Base-by-base conservation (phyloP, 805 yeast genomes). In the Candida ficus region DNA sequence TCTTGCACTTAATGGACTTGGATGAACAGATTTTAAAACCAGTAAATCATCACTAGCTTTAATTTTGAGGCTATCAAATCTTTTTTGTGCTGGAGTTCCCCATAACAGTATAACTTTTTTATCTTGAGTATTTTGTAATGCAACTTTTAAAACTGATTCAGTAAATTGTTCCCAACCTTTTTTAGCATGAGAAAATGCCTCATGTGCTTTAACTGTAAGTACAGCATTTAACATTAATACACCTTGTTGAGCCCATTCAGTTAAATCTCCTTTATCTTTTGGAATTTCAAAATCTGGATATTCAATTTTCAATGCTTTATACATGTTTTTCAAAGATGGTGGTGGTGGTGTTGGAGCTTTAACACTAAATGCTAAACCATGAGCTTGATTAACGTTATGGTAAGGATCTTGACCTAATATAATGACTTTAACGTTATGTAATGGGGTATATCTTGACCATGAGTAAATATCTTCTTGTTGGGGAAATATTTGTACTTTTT, bases 331-430 rank as follows among this genome's bases (percentile, higher is more conserved):
- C 42, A 93, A 67, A 2, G 96, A 88, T 1, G 95, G 93, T 0
- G 99, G 98, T 2, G 93, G 83, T 2, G 78, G 77, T 1, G 88
- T 80, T 1, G 96, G 95, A 25, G 84, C 83, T 41, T 78, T 71
- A 1, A 93, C 98, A 17, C 95, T 84, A 52, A 93, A 93, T 4
- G 99, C 98, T 22, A 93, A 66, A 0, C 99, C 99, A 56, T 93
- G 99, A 0, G 99, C 99, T 61, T 93, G 99, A 58, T 85, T 84
- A 52, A 63, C 62, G 59, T 89, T 88, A 61, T 93, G 99, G 59
- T 93, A 93, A 1, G 99, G 99, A 59, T 93, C 99, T 60, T 93
- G 99, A 1, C 99, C 99, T 33, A 93, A 66, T 11, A 93, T 74
- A 1, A 93, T 73, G 21, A 91, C 93, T 54, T 78, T 80, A 16